Conservation (phyloP, 768 basidiomycete genomes). For the Mrakia frigida region DNA sequence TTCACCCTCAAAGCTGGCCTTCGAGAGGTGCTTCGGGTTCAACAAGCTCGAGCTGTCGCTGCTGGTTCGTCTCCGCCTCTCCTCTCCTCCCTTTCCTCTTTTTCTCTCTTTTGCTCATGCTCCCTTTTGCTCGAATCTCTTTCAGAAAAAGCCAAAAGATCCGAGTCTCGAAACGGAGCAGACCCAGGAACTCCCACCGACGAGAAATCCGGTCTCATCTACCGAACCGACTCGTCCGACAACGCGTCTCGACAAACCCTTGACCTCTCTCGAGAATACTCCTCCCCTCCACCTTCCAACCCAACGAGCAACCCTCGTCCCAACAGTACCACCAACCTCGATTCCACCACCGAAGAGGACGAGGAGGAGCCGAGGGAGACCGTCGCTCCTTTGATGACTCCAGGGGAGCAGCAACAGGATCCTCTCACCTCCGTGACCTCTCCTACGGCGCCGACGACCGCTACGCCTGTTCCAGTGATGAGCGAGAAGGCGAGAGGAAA, state of each 20-base stretch:
- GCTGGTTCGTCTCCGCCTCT: conserved; percentile 32
- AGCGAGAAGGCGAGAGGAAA: conserved; percentile 93
- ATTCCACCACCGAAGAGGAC: not conserved
- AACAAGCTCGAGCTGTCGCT: conserved; percentile 55
- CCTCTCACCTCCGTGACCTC: not conserved
- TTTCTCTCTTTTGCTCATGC: not conserved
- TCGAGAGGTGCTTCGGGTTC: conserved; percentile 70
- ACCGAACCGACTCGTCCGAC: not conserved
- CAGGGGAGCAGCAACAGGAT: not conserved
- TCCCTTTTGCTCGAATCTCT: too few relatives aligned
- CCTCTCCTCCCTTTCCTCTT: conserved; percentile 29
- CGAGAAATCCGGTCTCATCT: conserved; percentile 10
- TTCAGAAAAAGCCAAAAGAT: conserved; percentile 8
- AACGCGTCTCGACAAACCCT: conserved; percentile 19
- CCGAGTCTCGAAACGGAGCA: not conserved
- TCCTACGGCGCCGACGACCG: not conserved
- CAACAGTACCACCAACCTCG: conserved; percentile 2
- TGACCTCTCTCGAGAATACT: conserved; percentile 6
- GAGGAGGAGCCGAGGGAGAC: not conserved
- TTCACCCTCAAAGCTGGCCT: conserved; percentile 84
- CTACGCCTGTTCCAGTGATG: conserved; percentile 34
- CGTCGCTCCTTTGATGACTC: not conserved
- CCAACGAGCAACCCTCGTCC: too few relatives aligned
- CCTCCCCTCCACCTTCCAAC: not conserved
- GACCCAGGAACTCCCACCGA: conserved; percentile 6